These are phyloP conservation scores for Zygoascus tannicola DNA, from an alignment of 805 yeast species.

Conservation along the genomic window DNA sequence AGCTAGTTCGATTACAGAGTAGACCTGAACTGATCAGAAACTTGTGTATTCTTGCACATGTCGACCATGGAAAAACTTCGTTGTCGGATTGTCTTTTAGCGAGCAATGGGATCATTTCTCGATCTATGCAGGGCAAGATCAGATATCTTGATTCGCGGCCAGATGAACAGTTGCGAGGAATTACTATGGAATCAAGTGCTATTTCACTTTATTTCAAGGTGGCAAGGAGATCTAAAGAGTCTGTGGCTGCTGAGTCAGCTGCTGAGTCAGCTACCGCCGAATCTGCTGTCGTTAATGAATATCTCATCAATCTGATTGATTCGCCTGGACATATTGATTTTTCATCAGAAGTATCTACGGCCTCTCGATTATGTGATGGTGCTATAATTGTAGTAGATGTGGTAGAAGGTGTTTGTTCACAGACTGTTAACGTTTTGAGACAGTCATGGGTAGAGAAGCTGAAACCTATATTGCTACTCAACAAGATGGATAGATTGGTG, in stretches of 20 bases:
- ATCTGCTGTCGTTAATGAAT: constrained; percentile 46
- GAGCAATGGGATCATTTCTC: constrained; percentile 93
- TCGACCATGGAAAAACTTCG: constrained; percentile 97
- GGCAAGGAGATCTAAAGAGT: constrained; percentile 27
- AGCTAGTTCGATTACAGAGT: constrained; percentile 56
- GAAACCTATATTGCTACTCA: constrained; percentile 78
- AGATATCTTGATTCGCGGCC: constrained; percentile 87
- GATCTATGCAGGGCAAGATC: constrained; percentile 89
- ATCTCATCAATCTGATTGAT: constrained; percentile 83
- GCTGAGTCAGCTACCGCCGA: constrained; percentile 25
- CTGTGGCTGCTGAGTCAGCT: background rate
- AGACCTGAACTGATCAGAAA: constrained; percentile 68
- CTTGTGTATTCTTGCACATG: constrained; percentile 94
- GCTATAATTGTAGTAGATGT: constrained; percentile 93
- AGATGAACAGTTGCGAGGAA: constrained; percentile 93
- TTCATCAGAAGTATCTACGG: constrained; percentile 91
- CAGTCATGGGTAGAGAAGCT: constrained; percentile 93
- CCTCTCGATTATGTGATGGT: constrained; percentile 93
- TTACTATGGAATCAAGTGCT: constrained; percentile 96
- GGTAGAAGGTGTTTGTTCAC: constrained; percentile 97
- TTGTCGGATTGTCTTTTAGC: constrained; percentile 87
- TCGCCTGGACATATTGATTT: constrained; percentile 99
- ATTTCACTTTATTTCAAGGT: constrained; percentile 85
- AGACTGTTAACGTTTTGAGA: constrained; percentile 86
- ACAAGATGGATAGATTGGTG: constrained; percentile 82